Base-by-base conservation (phyloP, 2,329 filamentous ascomycete species). In the Orbilia brochopaga region DNA sequence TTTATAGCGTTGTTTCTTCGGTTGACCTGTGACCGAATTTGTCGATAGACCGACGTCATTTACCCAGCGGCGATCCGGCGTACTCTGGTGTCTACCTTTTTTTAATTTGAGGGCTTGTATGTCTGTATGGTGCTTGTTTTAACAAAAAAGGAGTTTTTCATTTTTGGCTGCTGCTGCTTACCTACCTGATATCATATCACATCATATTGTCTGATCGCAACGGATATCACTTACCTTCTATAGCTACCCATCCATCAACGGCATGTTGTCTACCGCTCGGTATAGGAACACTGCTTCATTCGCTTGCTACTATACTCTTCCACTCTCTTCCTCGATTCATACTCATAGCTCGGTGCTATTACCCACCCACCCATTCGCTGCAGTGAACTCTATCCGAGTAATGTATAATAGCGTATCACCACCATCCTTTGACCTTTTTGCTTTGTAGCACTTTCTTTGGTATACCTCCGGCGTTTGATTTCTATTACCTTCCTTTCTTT, bases 371-470 rank as follows among this genome's bases (percentile, higher is more conserved):
- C 50, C 44, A 53, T 58, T 56, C 52, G 60, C 65, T 63, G 65
- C 65, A 69, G 48, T 30, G 44, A 32, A 62, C 58, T 69, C 57
- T 69, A 63, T 69, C 58, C 51, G 65, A 62, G 65, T 69, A 69
- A 69, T 69, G 57, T 69, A 69, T 69, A 69, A 69, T 69, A 69
- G 58, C 65, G 53, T 63, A 44, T 58, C 27, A 4, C 27, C 27
- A 32, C 27, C 27, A 8, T 32, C 27, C 8, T 32, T 32, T n/a
- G n/a, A n/a, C n/a, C n/a, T 48, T 35, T n/a, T 57, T 50, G 40
- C 27, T 32, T 32, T 32, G 27, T 32, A 32, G n/a, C 32, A 37
- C 50, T 52, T 13, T 51, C 54, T 5, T 53, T 51, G 51, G 35
- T 69, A 69, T 69, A 62, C 65, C 65, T 69, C 17, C 35, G 56